phyloP scores from a whole-genome alignment of 352 stramenopile genomes.

The Globisporangium rhizosaccharum region DNA sequence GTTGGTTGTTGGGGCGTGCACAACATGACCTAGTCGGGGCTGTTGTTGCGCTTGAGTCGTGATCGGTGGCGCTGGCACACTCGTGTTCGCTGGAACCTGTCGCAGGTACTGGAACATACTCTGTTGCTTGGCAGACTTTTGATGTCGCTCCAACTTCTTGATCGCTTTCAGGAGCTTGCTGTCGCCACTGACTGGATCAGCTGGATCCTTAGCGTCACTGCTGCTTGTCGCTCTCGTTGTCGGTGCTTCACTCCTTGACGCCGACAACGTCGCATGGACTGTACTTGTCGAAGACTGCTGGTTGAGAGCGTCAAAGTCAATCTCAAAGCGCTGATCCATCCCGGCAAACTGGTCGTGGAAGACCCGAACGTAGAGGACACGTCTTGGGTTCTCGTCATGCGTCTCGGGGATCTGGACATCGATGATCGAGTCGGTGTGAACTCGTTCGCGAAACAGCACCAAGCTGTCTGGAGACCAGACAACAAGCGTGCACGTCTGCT shows the following conservation, averaged over 20 bases:
- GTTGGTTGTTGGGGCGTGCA: too few species aligned
- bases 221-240: neutral
- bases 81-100: neutral
- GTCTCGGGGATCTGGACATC: slow-evolving; percentile 1
- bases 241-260: neutral
- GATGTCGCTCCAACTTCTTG: slow-evolving; percentile 41
- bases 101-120: slow-evolving; percentile 32
- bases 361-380: slow-evolving; percentile 21
- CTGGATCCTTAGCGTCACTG: neutral
- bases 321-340: slow-evolving; percentile 18
- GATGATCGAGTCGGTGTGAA: slow-evolving; percentile 1
- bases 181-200: slow-evolving; percentile 1
- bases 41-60: neutral
- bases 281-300: neutral
- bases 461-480: slow-evolving; percentile 11
- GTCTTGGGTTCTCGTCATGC: slow-evolving; percentile 2
- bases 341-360: slow-evolving; percentile 21
- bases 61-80: neutral
- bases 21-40: too few species aligned
- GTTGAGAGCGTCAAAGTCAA: neutral
- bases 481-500: slow-evolving; percentile 15
- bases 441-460: slow-evolving; percentile 17
- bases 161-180: slow-evolving; percentile 42
- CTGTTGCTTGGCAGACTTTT: slow-evolving; percentile 40
- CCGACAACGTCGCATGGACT: neutral